These are phyloP conservation scores for Crithidia brevicula DNA, from an alignment of 208 protist genomes.

Conservation along the genomic window DNA sequence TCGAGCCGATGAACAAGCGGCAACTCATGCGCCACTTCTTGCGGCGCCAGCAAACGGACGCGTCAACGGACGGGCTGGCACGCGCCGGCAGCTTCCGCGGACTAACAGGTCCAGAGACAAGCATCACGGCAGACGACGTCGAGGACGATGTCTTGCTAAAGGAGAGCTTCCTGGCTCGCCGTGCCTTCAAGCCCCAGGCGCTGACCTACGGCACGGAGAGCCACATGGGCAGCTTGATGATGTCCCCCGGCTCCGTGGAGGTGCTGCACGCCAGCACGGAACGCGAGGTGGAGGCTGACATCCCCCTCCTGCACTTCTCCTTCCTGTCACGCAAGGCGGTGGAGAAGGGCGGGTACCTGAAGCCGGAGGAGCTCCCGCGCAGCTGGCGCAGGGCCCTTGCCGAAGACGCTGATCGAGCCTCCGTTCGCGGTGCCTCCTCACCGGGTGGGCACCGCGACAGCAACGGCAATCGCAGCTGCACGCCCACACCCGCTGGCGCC, in stretches of 20 bases:
- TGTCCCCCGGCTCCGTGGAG: constrained; percentile 28
- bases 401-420: neutral
- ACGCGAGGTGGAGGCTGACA: constrained; percentile 53
- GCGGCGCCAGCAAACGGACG: constrained; percentile 10
- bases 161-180: constrained; percentile 38
- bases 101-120: constrained; percentile 6
- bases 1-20: constrained; percentile 54
- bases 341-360: constrained; percentile 18
- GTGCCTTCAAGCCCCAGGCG: constrained; percentile 37
- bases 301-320: constrained; percentile 57
- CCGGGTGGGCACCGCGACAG: neutral
- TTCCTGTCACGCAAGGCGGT: constrained; percentile 40
- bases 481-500: neutral
- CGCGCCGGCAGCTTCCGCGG: constrained; percentile 3
- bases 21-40: constrained; percentile 44
- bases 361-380: constrained; percentile 15
- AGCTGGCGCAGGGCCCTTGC: neutral
- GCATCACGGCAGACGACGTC: constrained; percentile 3
- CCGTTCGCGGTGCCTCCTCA: neutral
- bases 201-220: constrained; percentile 33
- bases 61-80: neutral
- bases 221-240: constrained; percentile 24
- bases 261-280: constrained; percentile 14
- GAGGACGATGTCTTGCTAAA: constrained; percentile 25
- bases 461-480: constrained; percentile 7